These are phyloP conservation scores for Penicillium lividum DNA, from an alignment of 495 filamentous ascomycete genomes.

Conservation along the genomic window DNA sequence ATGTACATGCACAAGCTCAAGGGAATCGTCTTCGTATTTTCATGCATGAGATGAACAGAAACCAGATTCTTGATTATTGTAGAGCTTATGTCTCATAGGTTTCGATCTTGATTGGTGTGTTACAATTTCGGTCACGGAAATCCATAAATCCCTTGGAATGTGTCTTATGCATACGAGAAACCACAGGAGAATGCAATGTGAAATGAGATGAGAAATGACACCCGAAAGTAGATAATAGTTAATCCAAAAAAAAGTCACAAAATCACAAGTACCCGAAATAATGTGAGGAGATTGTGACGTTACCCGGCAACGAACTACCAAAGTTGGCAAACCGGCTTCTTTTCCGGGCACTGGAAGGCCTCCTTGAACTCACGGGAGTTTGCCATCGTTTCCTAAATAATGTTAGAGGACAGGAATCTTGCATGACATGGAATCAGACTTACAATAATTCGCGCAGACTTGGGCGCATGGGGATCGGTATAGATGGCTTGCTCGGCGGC, in stretches of 20 bases:
- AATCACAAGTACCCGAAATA: not conserved
- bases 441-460: constrained; percentile 58
- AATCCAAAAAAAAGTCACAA: too few species aligned
- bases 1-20: not conserved
- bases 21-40: not conserved
- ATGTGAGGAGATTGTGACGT: not conserved
- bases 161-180: constrained; percentile 6
- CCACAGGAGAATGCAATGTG: not conserved
- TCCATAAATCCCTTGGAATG: not conserved
- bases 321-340: constrained; percentile 68
- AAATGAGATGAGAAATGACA: not conserved
- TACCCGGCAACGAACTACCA: constrained; percentile 47
- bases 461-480: constrained; percentile 66
- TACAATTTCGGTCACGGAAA: constrained; percentile 5
- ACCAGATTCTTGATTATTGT: not conserved
- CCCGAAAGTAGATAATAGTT: too few species aligned
- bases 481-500: constrained; percentile 57
- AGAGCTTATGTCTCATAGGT: not conserved
- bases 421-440: constrained; percentile 22
- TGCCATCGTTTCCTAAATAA: constrained; percentile 55
- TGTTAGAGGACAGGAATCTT: not conserved
- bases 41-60: not conserved
- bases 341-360: constrained; percentile 62
- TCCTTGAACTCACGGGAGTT: constrained; percentile 70
- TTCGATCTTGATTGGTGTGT: not conserved